phyloP scores from a whole-genome alignment of 495 filamentous ascomycete genomes.

The Penicillium lividum region DNA sequence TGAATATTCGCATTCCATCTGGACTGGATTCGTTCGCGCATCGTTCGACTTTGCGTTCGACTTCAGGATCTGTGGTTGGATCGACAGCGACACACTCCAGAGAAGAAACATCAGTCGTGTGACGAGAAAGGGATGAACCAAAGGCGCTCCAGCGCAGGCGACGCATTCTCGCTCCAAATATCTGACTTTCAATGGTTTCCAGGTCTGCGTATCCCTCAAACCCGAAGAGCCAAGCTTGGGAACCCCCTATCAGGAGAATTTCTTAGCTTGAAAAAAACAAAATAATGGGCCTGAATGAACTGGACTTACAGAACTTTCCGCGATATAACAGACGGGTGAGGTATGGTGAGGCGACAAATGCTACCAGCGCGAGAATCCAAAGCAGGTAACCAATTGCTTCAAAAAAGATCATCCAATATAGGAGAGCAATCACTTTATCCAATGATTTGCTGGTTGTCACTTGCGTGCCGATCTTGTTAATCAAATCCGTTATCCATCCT shows the following conservation, averaged over 20 bases:
- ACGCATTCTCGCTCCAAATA: neutral
- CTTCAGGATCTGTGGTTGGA: no score
- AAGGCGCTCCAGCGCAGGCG: neutral
- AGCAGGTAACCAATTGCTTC: neutral
- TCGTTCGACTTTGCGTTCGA: no score
- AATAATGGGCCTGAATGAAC: neutral
- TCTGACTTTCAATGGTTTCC: neutral
- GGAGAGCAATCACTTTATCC: no score
- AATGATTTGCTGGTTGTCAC: no score
- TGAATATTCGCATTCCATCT: no score
- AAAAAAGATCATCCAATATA: neutral
- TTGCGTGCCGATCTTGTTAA: no score
- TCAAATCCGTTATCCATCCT: no score
- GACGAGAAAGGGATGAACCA: neutral
- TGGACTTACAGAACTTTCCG: slow-evolving; percentile 3
- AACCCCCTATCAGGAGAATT: neutral
- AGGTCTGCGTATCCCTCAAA: slow-evolving; percentile 2
- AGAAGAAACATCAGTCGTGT: no score
- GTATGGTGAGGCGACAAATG: neutral
- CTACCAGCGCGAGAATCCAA: neutral
- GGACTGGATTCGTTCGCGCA: no score
- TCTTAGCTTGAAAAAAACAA: neutral
- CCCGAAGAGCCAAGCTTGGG: slow-evolving; percentile 4
- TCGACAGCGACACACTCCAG: no score
- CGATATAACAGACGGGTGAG: slow-evolving; percentile 2